phyloP scores from a whole-genome alignment of 2,329 filamentous ascomycete genomes.

The Trichoderma sp. region DNA sequence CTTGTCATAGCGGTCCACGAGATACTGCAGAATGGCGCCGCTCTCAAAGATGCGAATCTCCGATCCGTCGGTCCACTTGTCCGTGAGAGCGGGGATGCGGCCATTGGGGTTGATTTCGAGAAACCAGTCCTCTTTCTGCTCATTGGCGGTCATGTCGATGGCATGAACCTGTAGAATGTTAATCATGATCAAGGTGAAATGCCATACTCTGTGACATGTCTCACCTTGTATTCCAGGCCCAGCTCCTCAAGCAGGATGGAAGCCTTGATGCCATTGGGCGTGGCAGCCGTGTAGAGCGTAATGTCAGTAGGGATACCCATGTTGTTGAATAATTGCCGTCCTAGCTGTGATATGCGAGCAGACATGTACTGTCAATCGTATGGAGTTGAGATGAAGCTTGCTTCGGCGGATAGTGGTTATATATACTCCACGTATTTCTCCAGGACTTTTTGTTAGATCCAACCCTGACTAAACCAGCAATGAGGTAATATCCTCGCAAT shows the following conservation, averaged over 20 bases:
- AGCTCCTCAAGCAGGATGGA: constrained; percentile 86
- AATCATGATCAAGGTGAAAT: neutral
- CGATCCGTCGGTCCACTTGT: constrained; percentile 71
- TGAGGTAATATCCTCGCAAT: neutral
- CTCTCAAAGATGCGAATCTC: constrained; percentile 78
- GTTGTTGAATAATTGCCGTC: constrained; percentile 27
- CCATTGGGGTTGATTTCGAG: constrained; percentile 91
- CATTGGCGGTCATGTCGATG: constrained; percentile 70
- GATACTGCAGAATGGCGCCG: constrained; percentile 80
- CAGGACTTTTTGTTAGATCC: neutral
- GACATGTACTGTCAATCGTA: neutral
- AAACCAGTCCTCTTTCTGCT: constrained; percentile 86
- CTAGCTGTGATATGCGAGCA: constrained; percentile 24
- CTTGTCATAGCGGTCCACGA: constrained; percentile 76
- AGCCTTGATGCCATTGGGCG: constrained; percentile 87
- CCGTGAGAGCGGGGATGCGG: constrained; percentile 83
- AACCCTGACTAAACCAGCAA: neutral
- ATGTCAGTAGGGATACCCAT: constrained; percentile 56
- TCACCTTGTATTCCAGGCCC: constrained; percentile 73
- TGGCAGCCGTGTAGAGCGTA: constrained; percentile 76
- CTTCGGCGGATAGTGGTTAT: neutral
- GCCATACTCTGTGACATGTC: neutral
- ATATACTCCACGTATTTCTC: neutral
- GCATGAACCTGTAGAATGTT: constrained; percentile 46
- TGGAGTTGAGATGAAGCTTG: neutral